phyloP scores from a whole-genome alignment of 1,284 basidiomycete species.

The Fomitopsis betulina region DNA sequence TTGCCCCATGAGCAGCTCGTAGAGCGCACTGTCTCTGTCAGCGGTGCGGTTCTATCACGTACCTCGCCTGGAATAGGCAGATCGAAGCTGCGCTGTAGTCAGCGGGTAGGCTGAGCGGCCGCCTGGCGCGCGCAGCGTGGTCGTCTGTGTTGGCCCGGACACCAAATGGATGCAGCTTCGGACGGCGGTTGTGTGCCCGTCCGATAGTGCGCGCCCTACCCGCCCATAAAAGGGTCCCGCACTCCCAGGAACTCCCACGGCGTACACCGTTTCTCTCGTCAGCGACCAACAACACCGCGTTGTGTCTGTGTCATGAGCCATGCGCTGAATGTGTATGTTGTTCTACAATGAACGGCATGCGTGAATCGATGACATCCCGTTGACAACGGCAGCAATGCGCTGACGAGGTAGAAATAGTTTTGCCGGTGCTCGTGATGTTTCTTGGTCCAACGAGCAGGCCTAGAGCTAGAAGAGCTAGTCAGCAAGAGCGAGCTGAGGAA shows the following conservation, averaged over 20 bases:
- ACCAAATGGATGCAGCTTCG: not conserved
- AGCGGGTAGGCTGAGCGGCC: not conserved
- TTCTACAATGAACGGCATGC: not conserved
- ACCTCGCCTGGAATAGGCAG: not conserved
- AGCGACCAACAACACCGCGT: not conserved
- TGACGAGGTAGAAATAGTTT: no score
- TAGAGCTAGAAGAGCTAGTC: no score
- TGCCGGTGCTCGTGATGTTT: no score
- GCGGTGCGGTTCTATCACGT: not conserved
- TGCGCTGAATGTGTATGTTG: not conserved
- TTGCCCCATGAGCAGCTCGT: not conserved
- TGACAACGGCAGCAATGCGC: no score
- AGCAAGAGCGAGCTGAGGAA: no score
- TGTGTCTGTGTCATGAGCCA: not conserved
- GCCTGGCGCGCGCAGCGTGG: not conserved
- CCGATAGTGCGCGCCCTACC: not conserved
- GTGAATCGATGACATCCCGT: not conserved
- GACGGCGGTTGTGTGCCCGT: not conserved
- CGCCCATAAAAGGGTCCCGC: not conserved
- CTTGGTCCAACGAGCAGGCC: no score
- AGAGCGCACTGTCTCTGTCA: not conserved
- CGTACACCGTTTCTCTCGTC: not conserved
- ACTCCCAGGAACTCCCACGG: conserved; percentile 7
- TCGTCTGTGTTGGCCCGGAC: not conserved
- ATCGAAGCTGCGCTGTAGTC: not conserved